Conservation (phyloP, 1,284 basidiomycete genomes). For the Athelia psychrophila region DNA sequence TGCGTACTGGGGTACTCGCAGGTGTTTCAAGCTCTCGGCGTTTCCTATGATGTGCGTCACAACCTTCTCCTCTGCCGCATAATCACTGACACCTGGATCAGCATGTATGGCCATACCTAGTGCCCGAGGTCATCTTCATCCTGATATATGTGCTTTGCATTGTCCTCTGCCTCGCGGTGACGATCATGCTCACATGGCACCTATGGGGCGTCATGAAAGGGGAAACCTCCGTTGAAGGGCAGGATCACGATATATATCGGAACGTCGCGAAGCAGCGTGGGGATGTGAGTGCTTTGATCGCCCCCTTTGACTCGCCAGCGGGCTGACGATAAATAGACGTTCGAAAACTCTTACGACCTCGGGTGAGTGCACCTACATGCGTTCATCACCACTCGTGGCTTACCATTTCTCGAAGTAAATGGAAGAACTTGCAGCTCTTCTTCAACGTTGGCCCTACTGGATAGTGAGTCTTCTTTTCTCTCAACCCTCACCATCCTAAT, state of each 20-base stretch:
- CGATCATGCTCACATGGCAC: constrained; percentile 82
- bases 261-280: constrained; percentile 67
- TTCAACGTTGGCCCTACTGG: constrained; percentile 84
- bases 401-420: constrained; percentile 31
- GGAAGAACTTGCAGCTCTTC: constrained; percentile 78
- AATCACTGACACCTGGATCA: constrained; percentile 11
- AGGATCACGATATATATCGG: constrained; percentile 84
- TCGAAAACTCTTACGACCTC: constrained; percentile 91
- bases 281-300: constrained; percentile 67
- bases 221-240: constrained; percentile 90
- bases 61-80: constrained; percentile 5
- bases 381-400: background rate
- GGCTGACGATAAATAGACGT: constrained; percentile 43
- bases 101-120: constrained; percentile 58
- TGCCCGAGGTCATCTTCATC: constrained; percentile 72
- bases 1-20: constrained; percentile 55
- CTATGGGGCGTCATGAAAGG: constrained; percentile 73
- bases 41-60: constrained; percentile 28
- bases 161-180: constrained; percentile 78
- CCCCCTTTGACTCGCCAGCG: background rate
- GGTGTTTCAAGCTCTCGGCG: constrained; percentile 57
- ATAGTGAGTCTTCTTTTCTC: constrained; percentile 48
- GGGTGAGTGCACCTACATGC: constrained; percentile 47
- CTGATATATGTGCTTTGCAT: constrained; percentile 75
- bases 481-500: constrained; percentile 1